Evolutionary conservation across 1,139 yeast genomes (phyloP).

Genomic region (Blastobotrys aristatus): DNA sequence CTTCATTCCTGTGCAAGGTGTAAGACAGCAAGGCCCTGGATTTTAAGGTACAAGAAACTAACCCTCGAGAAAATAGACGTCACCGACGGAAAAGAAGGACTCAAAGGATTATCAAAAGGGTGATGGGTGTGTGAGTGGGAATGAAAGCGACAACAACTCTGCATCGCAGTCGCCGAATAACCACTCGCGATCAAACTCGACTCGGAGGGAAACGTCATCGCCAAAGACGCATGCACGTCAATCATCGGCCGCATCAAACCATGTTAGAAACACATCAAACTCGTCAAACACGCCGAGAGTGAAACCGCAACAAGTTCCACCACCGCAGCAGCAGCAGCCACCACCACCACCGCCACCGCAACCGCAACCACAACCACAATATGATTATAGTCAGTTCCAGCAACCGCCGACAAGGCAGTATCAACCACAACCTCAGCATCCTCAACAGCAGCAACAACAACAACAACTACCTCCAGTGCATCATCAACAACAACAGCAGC

Average conservation of each 20-base stretch:
- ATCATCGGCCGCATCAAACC: neutral
- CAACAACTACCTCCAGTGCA: neutral
- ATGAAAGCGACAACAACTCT: conserved; percentile 20
- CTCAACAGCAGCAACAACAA: conserved; percentile 4
- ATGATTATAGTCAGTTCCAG: conserved; percentile 19
- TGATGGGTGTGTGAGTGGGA: conserved; percentile 26
- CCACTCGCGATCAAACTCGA: conserved; percentile 2
- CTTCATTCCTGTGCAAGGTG: neutral
- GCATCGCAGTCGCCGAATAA: conserved; percentile 1
- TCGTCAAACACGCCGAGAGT: neutral
- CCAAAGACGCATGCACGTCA: neutral
- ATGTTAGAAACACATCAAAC: neutral
- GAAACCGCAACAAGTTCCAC: neutral
- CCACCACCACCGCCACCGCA: neutral
- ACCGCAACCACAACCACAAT: neutral
- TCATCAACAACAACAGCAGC: neutral
- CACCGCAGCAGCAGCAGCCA: neutral
- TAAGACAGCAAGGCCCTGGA: too few relatives aligned
- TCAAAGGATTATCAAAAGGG: conserved; percentile 27
- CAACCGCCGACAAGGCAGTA: too few relatives aligned
- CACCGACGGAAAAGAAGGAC: conserved; percentile 32
- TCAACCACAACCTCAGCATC: conserved; percentile 3
- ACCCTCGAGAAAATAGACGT: conserved; percentile 18
- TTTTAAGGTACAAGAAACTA: neutral
- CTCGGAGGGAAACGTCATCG: neutral